Evolutionary conservation across 2,329 filamentous ascomycete species (phyloP).

Genomic region (Escovopsis sp.): DNA sequence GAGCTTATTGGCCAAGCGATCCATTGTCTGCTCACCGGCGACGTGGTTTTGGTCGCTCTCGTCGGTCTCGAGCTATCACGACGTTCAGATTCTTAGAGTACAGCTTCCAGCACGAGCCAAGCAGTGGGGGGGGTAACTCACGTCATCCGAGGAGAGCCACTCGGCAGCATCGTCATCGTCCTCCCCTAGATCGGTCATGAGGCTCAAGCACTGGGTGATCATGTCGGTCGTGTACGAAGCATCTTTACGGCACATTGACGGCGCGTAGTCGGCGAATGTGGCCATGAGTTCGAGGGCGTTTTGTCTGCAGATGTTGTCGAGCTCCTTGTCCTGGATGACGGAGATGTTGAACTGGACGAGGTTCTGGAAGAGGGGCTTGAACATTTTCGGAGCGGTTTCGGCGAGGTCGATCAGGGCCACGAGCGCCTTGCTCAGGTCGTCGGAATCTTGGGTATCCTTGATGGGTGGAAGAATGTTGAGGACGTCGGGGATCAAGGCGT

Average conservation of each 20-base stretch:
- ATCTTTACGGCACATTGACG: slow-evolving; percentile 91
- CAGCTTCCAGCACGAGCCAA: not conserved
- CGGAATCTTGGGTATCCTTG: slow-evolving; percentile 80
- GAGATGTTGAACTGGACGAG: slow-evolving; percentile 86
- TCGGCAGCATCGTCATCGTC: slow-evolving; percentile 92
- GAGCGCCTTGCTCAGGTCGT: slow-evolving; percentile 79
- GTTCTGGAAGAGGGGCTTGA: slow-evolving; percentile 84
- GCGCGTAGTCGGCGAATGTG: slow-evolving; percentile 89
- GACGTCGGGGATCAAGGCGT: slow-evolving; percentile 71
- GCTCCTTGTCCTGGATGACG: slow-evolving; percentile 90
- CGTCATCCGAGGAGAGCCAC: slow-evolving; percentile 87
- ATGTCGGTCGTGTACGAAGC: slow-evolving; percentile 84
- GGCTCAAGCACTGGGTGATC: slow-evolving; percentile 93
- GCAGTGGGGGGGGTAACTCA: slow-evolving; percentile 26
- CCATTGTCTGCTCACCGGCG: slow-evolving; percentile 96
- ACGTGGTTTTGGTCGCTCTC: slow-evolving; percentile 97
- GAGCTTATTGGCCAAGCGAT: slow-evolving; percentile 90
- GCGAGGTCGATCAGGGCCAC: slow-evolving; percentile 87
- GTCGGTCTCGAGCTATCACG: slow-evolving; percentile 64
- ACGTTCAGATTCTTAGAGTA: slow-evolving; percentile 13
- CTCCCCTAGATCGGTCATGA: slow-evolving; percentile 93
- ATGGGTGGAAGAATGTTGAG: slow-evolving; percentile 89
- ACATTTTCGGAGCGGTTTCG: slow-evolving; percentile 93
- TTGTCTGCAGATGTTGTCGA: slow-evolving; percentile 78
- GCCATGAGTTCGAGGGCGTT: slow-evolving; percentile 96